Conservation (phyloP, 1,139 yeast species). For the Zygosaccharomyces pseudobailii region DNA sequence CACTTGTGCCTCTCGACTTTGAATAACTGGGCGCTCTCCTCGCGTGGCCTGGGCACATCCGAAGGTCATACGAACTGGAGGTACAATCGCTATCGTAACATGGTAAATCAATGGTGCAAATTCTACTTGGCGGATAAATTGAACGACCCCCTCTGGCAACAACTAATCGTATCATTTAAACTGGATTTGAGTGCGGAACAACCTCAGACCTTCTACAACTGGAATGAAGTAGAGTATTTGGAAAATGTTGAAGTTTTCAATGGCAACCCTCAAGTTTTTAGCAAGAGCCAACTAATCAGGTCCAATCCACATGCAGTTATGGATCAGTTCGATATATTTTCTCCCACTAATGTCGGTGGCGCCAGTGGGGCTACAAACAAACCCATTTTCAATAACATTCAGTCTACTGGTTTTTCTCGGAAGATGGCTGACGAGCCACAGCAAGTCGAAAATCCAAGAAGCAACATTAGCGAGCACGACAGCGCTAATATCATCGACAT, state of each 20-base stretch:
- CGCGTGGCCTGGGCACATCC: conserved; percentile 10
- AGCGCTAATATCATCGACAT: conserved; percentile 10
- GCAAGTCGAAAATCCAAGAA: not conserved
- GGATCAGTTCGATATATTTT: conserved; percentile 30
- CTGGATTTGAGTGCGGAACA: conserved; percentile 6
- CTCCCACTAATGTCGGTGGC: conserved; percentile 10
- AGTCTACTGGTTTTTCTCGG: conserved; percentile 1
- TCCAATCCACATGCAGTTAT: conserved; percentile 23
- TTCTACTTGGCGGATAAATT: conserved; percentile 22
- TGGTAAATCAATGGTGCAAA: conserved; percentile 28
- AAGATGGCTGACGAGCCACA: not conserved
- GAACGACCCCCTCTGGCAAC: conserved; percentile 12
- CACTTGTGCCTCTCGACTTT: conserved; percentile 23
- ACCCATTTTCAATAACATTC: conserved; percentile 8
- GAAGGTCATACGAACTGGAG: conserved; percentile 19
- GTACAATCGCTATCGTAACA: conserved; percentile 22
- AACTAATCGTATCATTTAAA: conserved; percentile 13
- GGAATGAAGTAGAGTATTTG: conserved; percentile 9
- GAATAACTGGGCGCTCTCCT: conserved; percentile 16
- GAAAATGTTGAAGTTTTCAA: conserved; percentile 9
- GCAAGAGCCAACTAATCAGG: conserved; percentile 12
- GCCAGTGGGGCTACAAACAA: not conserved
- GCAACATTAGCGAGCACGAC: conserved; percentile 7
- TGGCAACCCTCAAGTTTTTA: conserved; percentile 2
- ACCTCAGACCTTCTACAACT: not conserved